These are phyloP conservation scores for Pyrus pyrifolia DNA, from an alignment of 306 rosid genomes.

Conservation along the genomic window DNA sequence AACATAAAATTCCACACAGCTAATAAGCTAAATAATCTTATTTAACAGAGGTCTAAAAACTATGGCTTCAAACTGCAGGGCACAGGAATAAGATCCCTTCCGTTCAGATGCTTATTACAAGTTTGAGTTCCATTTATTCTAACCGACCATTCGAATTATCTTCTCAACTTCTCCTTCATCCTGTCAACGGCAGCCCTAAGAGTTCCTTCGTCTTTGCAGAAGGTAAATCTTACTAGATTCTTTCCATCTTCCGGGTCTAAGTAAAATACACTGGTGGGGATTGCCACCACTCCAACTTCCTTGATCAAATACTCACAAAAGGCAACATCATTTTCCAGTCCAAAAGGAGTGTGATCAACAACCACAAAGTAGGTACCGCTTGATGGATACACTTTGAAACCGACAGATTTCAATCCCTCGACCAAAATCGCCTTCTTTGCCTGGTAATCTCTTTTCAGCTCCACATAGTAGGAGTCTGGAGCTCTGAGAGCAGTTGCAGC, in stretches of 20 bases:
- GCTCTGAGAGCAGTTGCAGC: conserved; percentile 86
- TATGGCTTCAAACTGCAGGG: not conserved
- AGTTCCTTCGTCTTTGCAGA: conserved; percentile 88
- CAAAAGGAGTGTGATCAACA: conserved; percentile 94
- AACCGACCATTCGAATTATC: conserved; percentile 7
- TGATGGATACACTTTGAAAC: conserved; percentile 80
- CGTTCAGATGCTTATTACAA: not conserved
- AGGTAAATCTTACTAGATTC: conserved; percentile 78
- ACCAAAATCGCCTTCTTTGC: conserved; percentile 76
- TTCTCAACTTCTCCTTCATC: conserved; percentile 70
- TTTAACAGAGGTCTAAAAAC: not conserved
- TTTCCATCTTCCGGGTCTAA: conserved; percentile 93
- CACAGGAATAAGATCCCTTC: not conserved
- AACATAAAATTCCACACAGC: not conserved
- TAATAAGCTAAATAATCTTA: not conserved
- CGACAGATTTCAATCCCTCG: conserved; percentile 74
- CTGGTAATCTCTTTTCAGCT: conserved; percentile 64
- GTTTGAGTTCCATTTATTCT: not conserved
- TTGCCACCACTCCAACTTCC: conserved; percentile 93
- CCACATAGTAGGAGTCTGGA: conserved; percentile 71
- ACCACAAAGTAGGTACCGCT: conserved; percentile 86
- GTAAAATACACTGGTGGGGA: conserved; percentile 88
- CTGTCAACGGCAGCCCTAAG: conserved; percentile 76
- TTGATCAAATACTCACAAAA: conserved; percentile 84
- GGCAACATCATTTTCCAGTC: conserved; percentile 66